Evolutionary conservation across 2,329 filamentous ascomycete genomes (phyloP).

Genomic region (Trichoderma sp.): DNA sequence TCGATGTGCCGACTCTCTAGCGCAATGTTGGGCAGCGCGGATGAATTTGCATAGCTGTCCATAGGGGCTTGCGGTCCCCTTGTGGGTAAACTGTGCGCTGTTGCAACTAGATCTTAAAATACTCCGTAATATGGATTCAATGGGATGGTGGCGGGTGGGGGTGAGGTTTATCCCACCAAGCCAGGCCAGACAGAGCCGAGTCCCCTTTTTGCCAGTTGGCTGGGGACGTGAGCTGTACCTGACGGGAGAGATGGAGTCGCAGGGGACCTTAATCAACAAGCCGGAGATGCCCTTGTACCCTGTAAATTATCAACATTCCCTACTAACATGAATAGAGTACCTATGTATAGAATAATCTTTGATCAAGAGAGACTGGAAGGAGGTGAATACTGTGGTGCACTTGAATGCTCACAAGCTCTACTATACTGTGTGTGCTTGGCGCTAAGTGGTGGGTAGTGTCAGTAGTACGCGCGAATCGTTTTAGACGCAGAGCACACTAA

Average conservation of each 20-base stretch:
- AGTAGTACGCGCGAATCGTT: not conserved
- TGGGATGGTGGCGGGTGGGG: not conserved
- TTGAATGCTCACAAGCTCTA: not conserved
- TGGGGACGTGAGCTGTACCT: not conserved
- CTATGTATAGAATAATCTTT: not conserved
- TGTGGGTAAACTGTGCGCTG: not conserved
- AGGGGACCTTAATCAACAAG: constrained; percentile 11
- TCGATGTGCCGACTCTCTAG: not conserved
- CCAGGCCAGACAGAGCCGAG: not conserved
- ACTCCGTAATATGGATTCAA: not conserved
- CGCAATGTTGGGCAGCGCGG: not conserved
- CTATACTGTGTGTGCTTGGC: not conserved
- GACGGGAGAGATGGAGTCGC: not conserved
- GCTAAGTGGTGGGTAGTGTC: not conserved
- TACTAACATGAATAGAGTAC: not conserved
- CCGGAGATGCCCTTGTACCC: not conserved
- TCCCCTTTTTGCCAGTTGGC: constrained; percentile 3
- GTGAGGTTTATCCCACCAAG: not conserved
- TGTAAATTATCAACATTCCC: not conserved
- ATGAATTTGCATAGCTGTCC: not conserved
- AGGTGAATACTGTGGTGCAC: not conserved
- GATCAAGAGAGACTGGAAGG: not conserved
- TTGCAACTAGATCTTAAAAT: constrained; percentile 7
- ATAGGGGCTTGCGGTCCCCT: not conserved
- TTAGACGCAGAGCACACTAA: not conserved